Evolutionary conservation across 225 moss, liverwort and hornwort species (phyloP), one percentile per base, ranked within the genome.

Genomic region (Bryoerythrophyllum caledonicum): DNA sequence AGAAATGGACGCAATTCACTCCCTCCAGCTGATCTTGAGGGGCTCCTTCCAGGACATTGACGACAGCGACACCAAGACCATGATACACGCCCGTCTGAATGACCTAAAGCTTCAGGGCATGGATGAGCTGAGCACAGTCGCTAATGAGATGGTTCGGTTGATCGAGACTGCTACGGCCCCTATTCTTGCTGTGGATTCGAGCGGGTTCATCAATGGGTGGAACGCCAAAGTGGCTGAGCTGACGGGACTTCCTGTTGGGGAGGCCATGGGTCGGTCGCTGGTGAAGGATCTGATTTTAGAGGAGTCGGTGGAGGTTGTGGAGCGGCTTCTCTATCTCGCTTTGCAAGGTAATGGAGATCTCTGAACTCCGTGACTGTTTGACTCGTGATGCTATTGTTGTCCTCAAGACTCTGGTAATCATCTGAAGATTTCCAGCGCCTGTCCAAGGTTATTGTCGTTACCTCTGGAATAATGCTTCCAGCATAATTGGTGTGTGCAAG

Each of bases 71-170:
- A 88, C 87, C 0, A 88, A 88, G 49, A 88, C 87, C 26, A 88
- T 88, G 87, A 85, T 88, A 63, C 87, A 88, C 41, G 84, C 87
- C 64, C 84, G 87, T 25, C 66, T 88, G 13, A 82, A 88, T 52
- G 87, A 88, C 51, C 72, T 88, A 40, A 88, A 88, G 82, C 87
- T 88, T 23, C 87, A 88, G 65, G 87, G 87, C 82, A 88, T 88
- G 82, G 87, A 88, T 58, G 87, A 88, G 75, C 87, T 88, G 24
- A 88, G 87, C 75, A 88, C 87, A 6, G 87, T 85, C 27, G 87
- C 87, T 0, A 88, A 85, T 67, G 87, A 88, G 74, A 88, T 88
- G 87, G 87, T 88, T 69, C 72, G 87, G 66, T 80, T 88, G 78
- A 88, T 88, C 56, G 87, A 88, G 82, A 88, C 87, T 55, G 87